phyloP scores from a whole-genome alignment of 352 stramenopile species.

The Pythium angustatum region DNA sequence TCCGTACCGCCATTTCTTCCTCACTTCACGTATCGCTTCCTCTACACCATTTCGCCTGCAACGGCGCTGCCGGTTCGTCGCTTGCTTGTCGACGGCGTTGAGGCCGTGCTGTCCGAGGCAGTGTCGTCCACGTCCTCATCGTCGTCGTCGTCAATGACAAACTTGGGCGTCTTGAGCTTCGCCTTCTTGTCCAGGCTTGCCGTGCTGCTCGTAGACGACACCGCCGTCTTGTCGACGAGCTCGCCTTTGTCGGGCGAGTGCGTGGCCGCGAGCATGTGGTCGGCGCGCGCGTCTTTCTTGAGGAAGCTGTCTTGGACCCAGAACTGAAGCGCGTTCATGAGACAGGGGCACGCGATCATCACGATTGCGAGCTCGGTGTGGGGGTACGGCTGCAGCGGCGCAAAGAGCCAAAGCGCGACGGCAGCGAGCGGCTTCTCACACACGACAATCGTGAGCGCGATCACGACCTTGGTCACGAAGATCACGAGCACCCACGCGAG shows the following conservation, averaged over 20 bases:
- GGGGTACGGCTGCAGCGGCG: slow-evolving; percentile 62
- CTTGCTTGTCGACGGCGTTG: slow-evolving; percentile 17
- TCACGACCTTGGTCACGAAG: slow-evolving; percentile 76
- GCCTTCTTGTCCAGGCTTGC: not conserved
- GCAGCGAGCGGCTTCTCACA: slow-evolving; percentile 65
- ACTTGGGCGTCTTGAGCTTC: slow-evolving; percentile 21
- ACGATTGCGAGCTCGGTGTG: slow-evolving; percentile 78
- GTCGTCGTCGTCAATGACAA: slow-evolving; percentile 31
- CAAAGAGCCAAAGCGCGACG: slow-evolving; percentile 68
- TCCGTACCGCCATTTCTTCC: too few species aligned
- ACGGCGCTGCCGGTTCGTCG: slow-evolving; percentile 2
- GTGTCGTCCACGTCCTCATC: slow-evolving; percentile 23
- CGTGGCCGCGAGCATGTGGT: slow-evolving; percentile 27
- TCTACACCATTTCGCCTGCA: slow-evolving; percentile 12
- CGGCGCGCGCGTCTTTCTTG: slow-evolving; percentile 73
- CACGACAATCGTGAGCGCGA: slow-evolving; percentile 70
- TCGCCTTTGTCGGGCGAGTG: slow-evolving; percentile 25
- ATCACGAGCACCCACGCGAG: slow-evolving; percentile 83
- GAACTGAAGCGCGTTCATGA: slow-evolving; percentile 90
- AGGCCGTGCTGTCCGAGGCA: slow-evolving; percentile 19
- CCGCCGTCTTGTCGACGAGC: slow-evolving; percentile 1
- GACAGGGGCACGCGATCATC: slow-evolving; percentile 86
- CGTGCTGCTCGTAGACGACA: not conserved
- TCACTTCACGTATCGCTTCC: not conserved
- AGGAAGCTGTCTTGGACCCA: slow-evolving; percentile 91